These are phyloP conservation scores for Ophiostoma australiae DNA, from an alignment of 2,329 filamentous ascomycete genomes.

Conservation along the genomic window DNA sequence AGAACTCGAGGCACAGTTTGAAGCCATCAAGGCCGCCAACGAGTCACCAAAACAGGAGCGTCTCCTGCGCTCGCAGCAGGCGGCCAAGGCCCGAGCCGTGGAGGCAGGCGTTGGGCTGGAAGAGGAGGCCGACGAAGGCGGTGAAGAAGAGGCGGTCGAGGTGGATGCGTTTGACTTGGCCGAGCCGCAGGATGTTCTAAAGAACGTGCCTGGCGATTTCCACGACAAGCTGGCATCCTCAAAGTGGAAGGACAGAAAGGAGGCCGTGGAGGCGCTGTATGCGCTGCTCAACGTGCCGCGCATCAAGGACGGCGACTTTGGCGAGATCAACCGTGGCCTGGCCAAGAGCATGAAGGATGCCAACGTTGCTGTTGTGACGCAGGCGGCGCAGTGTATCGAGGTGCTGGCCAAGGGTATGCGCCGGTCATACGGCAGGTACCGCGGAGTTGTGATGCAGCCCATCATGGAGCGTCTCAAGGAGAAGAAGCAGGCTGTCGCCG, in stretches of 20 bases:
- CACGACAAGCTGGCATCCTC: conserved; percentile 78
- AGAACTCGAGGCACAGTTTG: conserved; percentile 89
- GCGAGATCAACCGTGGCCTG: conserved; percentile 74
- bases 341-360: conserved; percentile 99
- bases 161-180: conserved; percentile 77
- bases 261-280: conserved; percentile 78
- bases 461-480: conserved; percentile 96
- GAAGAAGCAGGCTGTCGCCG: conserved; percentile 85
- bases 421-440: conserved; percentile 72
- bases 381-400: conserved; percentile 90
- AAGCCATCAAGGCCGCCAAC: conserved; percentile 69
- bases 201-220: conserved; percentile 77
- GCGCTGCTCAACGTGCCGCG: conserved; percentile 74
- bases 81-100: conserved; percentile 65
- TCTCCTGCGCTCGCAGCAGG: conserved; percentile 83
- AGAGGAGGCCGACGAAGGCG: conserved; percentile 54
- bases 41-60: conserved; percentile 90
- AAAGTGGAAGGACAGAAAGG: conserved; percentile 98
- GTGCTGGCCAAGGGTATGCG: conserved; percentile 80
- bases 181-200: conserved; percentile 79
- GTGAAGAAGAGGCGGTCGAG: conserved; percentile 61
- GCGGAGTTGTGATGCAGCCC: conserved; percentile 72
- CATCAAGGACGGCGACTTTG: conserved; percentile 86
- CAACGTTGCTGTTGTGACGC: conserved; percentile 88
- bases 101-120: conserved; percentile 57